These are phyloP conservation scores for Coemansia sp. DNA, from an alignment of 192 early-diverging fungal genomes.

Conservation along the genomic window DNA sequence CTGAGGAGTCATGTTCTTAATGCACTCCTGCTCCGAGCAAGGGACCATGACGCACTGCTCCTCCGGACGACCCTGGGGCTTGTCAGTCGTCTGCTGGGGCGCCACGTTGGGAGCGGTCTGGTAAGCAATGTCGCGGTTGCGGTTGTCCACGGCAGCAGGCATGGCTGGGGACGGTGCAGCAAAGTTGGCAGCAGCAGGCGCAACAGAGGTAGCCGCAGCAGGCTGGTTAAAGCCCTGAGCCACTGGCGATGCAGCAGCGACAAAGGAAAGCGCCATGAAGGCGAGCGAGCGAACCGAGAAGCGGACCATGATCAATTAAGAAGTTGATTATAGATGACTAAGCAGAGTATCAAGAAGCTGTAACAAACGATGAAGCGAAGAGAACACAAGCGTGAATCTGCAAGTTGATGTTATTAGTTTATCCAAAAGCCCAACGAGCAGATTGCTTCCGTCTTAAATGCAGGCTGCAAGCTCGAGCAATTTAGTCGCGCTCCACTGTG, in stretches of 20 bases:
- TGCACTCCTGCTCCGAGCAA: constrained; percentile 42
- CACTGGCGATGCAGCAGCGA: constrained; percentile 40
- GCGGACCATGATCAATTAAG: constrained; percentile 32
- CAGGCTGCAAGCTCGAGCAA: neutral
- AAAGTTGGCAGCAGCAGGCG: constrained; percentile 14
- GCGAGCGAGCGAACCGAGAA: constrained; percentile 44
- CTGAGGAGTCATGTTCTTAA: constrained; percentile 37
- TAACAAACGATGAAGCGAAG: constrained; percentile 6
- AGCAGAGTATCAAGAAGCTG: constrained; percentile 4
- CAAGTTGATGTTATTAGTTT: neutral
- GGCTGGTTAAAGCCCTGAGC: constrained; percentile 15
- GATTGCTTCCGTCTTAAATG: neutral
- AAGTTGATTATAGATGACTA: neutral
- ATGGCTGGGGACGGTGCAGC: constrained; percentile 6
- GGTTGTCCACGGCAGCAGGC: constrained; percentile 5
- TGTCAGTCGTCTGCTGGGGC: constrained; percentile 13
- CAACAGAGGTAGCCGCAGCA: constrained; percentile 11
- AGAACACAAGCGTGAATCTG: neutral
- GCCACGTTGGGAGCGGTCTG: constrained; percentile 17
- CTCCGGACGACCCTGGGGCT: neutral
- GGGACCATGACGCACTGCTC: constrained; percentile 33
- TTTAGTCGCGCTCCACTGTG: neutral
- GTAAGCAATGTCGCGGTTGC: constrained; percentile 8
- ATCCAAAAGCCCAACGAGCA: neutral
- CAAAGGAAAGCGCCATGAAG: constrained; percentile 44